Evolutionary conservation across 2,329 filamentous ascomycete genomes (phyloP).

Genomic region (Beauveria asiatica): DNA sequence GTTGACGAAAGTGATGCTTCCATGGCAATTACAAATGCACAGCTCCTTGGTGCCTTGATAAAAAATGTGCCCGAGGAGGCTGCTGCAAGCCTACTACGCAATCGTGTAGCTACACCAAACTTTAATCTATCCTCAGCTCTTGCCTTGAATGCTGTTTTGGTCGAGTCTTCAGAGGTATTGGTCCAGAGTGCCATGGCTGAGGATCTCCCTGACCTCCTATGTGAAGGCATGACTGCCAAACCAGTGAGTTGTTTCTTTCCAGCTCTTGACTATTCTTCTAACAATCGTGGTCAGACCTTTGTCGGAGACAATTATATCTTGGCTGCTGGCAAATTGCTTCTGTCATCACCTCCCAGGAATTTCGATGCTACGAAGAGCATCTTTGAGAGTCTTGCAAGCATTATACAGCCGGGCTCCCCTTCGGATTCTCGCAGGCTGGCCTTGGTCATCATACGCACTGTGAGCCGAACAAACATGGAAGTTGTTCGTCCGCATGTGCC

Average conservation of each 20-base stretch:
- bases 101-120: conserved; percentile 69
- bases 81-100: conserved; percentile 51
- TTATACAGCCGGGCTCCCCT: conserved; percentile 69
- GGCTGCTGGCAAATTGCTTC: conserved; percentile 82
- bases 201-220: conserved; percentile 68
- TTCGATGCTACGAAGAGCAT: conserved; percentile 73
- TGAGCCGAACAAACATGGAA: conserved; percentile 71
- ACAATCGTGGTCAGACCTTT: conserved; percentile 49
- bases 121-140: conserved; percentile 73
- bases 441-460: conserved; percentile 79
- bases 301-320: conserved; percentile 83
- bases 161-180: conserved; percentile 67
- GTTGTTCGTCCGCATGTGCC: conserved; percentile 73
- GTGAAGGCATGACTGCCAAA: conserved; percentile 68
- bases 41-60: conserved; percentile 79
- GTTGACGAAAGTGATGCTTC: conserved; percentile 63
- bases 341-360: conserved; percentile 57
- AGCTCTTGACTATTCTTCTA: background rate
- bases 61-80: conserved; percentile 72
- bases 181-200: conserved; percentile 57
- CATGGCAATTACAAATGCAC: conserved; percentile 85
- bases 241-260: conserved; percentile 46
- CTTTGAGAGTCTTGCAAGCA: conserved; percentile 66
- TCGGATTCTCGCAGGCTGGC: conserved; percentile 78
- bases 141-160: conserved; percentile 78